A percentile compares a stretch with the other conserved stretches of the same genome.
These are phyloP conservation scores for Globisporangium cystogenes DNA, from an alignment of 352 stramenopile genomes.

Conservation along the genomic window DNA sequence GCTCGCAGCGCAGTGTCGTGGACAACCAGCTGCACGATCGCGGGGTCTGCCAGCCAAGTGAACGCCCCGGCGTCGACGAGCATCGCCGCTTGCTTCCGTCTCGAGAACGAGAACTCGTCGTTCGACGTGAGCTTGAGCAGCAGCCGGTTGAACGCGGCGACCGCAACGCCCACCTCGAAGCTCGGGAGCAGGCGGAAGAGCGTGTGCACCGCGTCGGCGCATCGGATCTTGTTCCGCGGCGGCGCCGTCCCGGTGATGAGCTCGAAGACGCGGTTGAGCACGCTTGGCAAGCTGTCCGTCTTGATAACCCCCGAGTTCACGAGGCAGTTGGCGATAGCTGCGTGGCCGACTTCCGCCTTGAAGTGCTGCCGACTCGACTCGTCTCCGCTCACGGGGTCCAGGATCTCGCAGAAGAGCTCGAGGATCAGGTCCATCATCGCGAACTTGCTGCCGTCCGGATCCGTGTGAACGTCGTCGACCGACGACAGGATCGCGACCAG, in stretches of 20 bases:
- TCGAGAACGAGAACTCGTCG: constrained; percentile 35
- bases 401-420: constrained; percentile 34
- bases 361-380: constrained; percentile 34
- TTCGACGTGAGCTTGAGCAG: constrained; percentile 39
- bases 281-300: constrained; percentile 20
- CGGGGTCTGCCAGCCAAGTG: constrained; percentile 40
- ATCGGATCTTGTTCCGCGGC: constrained; percentile 46
- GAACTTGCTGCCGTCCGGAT: constrained; percentile 18
- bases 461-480: constrained; percentile 20
- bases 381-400: constrained; percentile 27
- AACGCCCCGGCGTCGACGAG: constrained; percentile 53
- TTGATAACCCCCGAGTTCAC: constrained; percentile 41
- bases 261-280: constrained; percentile 52
- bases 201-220: constrained; percentile 46
- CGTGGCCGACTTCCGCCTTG: constrained; percentile 31
- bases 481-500: constrained; percentile 57
- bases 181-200: constrained; percentile 44
- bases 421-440: constrained; percentile 49
- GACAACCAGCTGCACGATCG: constrained; percentile 30
- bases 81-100: constrained; percentile 35
- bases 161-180: constrained; percentile 21
- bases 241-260: constrained; percentile 37
- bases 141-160: constrained; percentile 29
- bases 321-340: constrained; percentile 51
- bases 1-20: constrained; percentile 27